A percentile compares a stretch with the other conserved stretches of the same genome.
phyloP scores from a whole-genome alignment of 352 stramenopile species.

The Phytophthora idaei region DNA sequence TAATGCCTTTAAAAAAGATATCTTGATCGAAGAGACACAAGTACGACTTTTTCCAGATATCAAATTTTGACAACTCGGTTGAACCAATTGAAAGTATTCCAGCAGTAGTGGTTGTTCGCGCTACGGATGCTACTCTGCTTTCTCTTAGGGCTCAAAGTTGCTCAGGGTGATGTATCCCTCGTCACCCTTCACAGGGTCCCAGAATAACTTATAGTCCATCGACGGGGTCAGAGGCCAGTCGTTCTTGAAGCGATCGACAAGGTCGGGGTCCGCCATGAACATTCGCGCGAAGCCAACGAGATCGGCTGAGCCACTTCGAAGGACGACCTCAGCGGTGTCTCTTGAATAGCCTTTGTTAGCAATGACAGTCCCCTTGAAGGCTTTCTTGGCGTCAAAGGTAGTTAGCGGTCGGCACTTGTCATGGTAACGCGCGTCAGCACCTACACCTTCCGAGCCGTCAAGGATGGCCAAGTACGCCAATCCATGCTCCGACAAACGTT shows the following conservation, averaged over 20 bases:
- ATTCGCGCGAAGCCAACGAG: conserved; percentile 19
- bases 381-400: conserved; percentile 19
- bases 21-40: conserved; percentile 12
- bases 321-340: conserved; percentile 12
- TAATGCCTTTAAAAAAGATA: conserved; percentile 12
- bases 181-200: conserved; percentile 4
- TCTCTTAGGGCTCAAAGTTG: not conserved
- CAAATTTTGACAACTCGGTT: not conserved
- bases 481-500: conserved; percentile 29
- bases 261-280: conserved; percentile 25
- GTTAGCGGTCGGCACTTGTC: conserved; percentile 27
- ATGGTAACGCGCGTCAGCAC: conserved; percentile 33
- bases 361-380: conserved; percentile 20
- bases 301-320: conserved; percentile 13
- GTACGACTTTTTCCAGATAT: not conserved
- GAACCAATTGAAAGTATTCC: too few relatives aligned
- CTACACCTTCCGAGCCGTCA: conserved; percentile 35
- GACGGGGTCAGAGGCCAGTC: conserved; percentile 17
- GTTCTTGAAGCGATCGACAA: conserved; percentile 21
- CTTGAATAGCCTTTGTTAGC: conserved; percentile 24
- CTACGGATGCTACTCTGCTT: too few relatives aligned
- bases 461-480: conserved; percentile 39
- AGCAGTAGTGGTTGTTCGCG: too few relatives aligned
- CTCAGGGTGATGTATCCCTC: conserved; percentile 25
- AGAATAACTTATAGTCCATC: conserved; percentile 18